Evolutionary conservation across 805 yeast species (phyloP).

Genomic region (Wickerhamiella alocasiicola): DNA sequence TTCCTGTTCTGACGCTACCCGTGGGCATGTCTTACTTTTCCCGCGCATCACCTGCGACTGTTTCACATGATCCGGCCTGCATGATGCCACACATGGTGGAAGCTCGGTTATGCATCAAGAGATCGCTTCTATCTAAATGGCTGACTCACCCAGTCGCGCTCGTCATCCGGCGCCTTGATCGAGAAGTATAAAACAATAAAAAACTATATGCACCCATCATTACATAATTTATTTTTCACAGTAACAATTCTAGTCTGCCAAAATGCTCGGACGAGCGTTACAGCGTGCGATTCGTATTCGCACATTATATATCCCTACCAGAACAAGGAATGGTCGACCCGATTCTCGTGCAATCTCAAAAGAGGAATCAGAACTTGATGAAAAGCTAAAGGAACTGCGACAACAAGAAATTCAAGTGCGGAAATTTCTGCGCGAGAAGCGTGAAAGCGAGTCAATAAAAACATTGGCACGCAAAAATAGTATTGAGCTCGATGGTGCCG

Average conservation of each 20-base stretch:
- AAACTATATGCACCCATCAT: too few species aligned
- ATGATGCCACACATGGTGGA: too few species aligned
- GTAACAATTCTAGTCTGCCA: neutral
- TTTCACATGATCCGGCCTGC: too few species aligned
- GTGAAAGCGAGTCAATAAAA: slow-evolving; percentile 16
- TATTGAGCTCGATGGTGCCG: slow-evolving; percentile 7
- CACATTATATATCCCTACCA: neutral
- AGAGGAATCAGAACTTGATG: slow-evolving; percentile 15
- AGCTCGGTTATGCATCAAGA: too few species aligned
- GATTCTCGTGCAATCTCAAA: neutral
- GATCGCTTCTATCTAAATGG: too few species aligned
- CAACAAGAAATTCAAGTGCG: slow-evolving; percentile 14
- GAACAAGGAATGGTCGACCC: neutral
- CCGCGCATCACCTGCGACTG: too few species aligned
- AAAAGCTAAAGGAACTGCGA: slow-evolving; percentile 15
- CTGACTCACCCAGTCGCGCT: too few species aligned
- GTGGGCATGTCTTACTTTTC: too few species aligned
- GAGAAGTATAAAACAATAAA: too few species aligned
- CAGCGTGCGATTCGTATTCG: neutral
- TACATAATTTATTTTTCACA: neutral
- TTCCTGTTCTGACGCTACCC: too few species aligned
- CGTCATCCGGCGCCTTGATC: too few species aligned
- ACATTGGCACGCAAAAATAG: slow-evolving; percentile 12
- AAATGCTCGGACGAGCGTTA: slow-evolving; percentile 8
- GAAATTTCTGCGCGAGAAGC: slow-evolving; percentile 11